These are phyloP conservation scores for Pseudogymnoascus sp. DNA, from an alignment of 2,329 filamentous ascomycete genomes.

Conservation along the genomic window DNA sequence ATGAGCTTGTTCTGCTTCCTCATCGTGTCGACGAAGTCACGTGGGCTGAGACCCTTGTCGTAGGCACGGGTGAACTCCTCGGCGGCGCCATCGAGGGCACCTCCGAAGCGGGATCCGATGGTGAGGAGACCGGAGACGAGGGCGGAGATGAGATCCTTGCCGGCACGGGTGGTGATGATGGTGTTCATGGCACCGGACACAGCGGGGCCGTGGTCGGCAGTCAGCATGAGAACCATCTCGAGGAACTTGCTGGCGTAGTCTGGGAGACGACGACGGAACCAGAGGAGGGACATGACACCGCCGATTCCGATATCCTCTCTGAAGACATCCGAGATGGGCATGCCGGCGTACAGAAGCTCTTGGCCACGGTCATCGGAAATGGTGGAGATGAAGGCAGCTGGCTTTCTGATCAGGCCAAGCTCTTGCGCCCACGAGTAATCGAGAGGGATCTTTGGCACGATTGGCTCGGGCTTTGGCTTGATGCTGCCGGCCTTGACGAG, in stretches of 20 bases:
- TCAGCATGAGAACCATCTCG: slow-evolving; percentile 99
- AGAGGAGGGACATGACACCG: slow-evolving; percentile 98
- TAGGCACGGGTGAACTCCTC: slow-evolving; percentile 98
- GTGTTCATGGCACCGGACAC: slow-evolving; percentile 99
- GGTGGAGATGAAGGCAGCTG: slow-evolving; percentile 98
- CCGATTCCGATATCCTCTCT: slow-evolving; percentile 97
- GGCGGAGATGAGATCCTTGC: slow-evolving; percentile 95
- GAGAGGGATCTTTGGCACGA: slow-evolving; percentile 97
- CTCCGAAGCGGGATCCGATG: slow-evolving; percentile 96
- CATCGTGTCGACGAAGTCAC: slow-evolving; percentile 98
- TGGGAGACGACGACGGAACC: slow-evolving; percentile 97
- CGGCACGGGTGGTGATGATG: slow-evolving; percentile 98
- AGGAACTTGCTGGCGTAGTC: slow-evolving; percentile 97
- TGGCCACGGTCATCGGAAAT: slow-evolving; percentile 99
- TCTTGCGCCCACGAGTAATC: slow-evolving; percentile 99
- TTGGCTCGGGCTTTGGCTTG: slow-evolving; percentile 76
- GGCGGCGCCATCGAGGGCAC: slow-evolving; percentile 92
- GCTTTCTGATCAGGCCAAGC: slow-evolving; percentile 98
- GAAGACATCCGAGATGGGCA: slow-evolving; percentile 99
- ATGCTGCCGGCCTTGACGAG: slow-evolving; percentile 80
- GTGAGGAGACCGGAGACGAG: slow-evolving; percentile 95
- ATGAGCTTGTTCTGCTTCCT: slow-evolving; percentile 99
- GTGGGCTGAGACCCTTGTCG: slow-evolving; percentile 94
- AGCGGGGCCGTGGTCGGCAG: slow-evolving; percentile 95
- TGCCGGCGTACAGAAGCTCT: slow-evolving; percentile 95